Evolutionary conservation across 2,329 filamentous ascomycete genomes (phyloP).

Genomic region (Thelonectria discophora): DNA sequence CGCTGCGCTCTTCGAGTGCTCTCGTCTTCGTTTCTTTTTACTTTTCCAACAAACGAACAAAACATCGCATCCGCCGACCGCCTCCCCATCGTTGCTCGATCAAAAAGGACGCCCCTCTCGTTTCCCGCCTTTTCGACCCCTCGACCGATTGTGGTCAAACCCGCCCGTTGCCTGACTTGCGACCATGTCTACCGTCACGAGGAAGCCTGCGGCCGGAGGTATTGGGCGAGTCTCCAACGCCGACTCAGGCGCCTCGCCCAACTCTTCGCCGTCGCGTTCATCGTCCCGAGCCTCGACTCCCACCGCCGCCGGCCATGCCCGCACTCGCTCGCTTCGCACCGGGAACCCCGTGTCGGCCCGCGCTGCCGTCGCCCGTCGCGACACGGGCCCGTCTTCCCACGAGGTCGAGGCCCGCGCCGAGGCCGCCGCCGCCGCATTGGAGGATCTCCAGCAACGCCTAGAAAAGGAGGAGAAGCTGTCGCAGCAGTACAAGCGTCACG

Average conservation of each 20-base stretch:
- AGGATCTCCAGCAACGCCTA: slow-evolving; percentile 85
- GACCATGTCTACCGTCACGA: slow-evolving; percentile 62
- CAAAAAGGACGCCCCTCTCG: slow-evolving; percentile 29
- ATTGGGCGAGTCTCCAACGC: slow-evolving; percentile 56
- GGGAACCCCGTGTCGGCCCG: slow-evolving; percentile 77
- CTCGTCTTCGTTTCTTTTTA: background rate
- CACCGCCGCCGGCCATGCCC: slow-evolving; percentile 52
- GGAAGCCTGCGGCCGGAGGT: slow-evolving; percentile 61
- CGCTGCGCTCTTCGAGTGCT: background rate
- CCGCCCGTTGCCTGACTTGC: slow-evolving; percentile 12
- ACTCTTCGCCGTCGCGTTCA: slow-evolving; percentile 51
- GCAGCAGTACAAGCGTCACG: slow-evolving; percentile 84
- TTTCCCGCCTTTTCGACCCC: slow-evolving; percentile 13
- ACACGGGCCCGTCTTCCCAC: slow-evolving; percentile 57
- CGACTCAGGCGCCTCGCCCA: slow-evolving; percentile 48
- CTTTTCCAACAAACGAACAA: background rate
- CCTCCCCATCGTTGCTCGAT: slow-evolving; percentile 2
- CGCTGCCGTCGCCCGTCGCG: slow-evolving; percentile 71
- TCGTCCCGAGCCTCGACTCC: slow-evolving; percentile 56
- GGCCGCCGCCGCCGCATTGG: slow-evolving; percentile 77
- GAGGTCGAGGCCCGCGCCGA: slow-evolving; percentile 82
- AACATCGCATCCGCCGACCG: background rate
- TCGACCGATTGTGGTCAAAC: slow-evolving; percentile 8
- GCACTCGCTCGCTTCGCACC: slow-evolving; percentile 72
- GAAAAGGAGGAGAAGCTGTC: slow-evolving; percentile 80